A percentile compares a stretch with the other conserved stretches of the same genome.
Conservation (phyloP, 257 asterid species). For the Petrea volubilis region DNA sequence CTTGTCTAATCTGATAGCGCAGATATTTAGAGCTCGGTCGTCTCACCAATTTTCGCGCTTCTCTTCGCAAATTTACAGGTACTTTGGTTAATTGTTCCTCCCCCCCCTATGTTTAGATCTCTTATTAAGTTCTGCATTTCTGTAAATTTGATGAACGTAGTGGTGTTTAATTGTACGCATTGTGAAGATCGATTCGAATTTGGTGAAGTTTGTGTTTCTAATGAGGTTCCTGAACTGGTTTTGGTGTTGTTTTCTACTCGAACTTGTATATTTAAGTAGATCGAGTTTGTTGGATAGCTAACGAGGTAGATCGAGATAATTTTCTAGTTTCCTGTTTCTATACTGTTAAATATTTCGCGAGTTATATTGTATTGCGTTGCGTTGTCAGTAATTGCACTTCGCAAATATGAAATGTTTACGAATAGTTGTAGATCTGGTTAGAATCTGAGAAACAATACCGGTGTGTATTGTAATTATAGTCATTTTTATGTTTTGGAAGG, state of each 20-base stretch:
- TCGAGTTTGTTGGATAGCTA: slow-evolving; percentile 4
- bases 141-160: neutral
- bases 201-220: neutral
- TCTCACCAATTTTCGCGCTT: neutral
- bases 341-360: too few species aligned
- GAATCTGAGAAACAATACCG: neutral
- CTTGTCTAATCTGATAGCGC: slow-evolving; percentile 26
- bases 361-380: neutral
- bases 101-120: slow-evolving; percentile 20
- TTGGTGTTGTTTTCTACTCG: neutral
- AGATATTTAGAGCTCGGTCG: slow-evolving; percentile 23
- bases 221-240: neutral
- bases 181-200: neutral
- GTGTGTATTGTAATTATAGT: neutral
- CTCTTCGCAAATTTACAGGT: slow-evolving; percentile 31
- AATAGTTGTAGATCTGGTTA: slow-evolving; percentile 25
- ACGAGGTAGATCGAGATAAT: slow-evolving; percentile 7
- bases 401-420: neutral
- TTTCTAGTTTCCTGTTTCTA: neutral
- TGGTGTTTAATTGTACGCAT: neutral
- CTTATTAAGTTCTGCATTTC: neutral
- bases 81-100: neutral
- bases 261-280: slow-evolving; percentile 13
- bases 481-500: neutral
- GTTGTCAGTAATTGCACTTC: neutral